phyloP scores from a whole-genome alignment of 2,329 filamentous ascomycete genomes.

The Penicillium sp. region DNA sequence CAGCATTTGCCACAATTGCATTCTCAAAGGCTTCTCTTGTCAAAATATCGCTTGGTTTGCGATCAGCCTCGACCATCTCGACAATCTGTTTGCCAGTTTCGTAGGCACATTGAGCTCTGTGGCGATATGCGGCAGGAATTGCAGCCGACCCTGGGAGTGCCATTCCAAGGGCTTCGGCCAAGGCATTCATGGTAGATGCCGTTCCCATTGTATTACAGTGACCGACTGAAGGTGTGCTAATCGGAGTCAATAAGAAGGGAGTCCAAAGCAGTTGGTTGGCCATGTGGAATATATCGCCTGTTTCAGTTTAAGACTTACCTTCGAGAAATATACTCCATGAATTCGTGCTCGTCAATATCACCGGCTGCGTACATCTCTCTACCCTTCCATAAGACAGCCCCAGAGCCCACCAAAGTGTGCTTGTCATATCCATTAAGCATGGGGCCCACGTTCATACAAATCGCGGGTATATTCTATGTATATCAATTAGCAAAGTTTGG shows the following conservation, averaged over 20 bases:
- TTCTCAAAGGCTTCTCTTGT: constrained; percentile 62
- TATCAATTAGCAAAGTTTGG: not conserved
- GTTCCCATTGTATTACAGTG: constrained; percentile 62
- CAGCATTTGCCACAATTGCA: constrained; percentile 58
- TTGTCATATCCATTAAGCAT: constrained; percentile 57
- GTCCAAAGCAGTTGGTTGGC: not conserved
- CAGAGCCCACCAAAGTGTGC: constrained; percentile 49
- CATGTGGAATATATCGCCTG: not conserved
- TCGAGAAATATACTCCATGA: constrained; percentile 52
- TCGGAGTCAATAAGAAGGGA: not conserved
- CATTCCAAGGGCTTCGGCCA: constrained; percentile 59
- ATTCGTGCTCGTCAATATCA: constrained; percentile 49
- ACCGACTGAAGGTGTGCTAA: constrained; percentile 51
- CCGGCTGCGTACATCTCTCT: constrained; percentile 54
- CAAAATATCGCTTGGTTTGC: constrained; percentile 60
- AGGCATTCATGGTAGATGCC: constrained; percentile 58
- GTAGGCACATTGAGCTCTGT: constrained; percentile 54
- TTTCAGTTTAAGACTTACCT: constrained; percentile 32
- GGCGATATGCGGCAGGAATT: constrained; percentile 57
- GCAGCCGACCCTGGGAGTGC: constrained; percentile 56
- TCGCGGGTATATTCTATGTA: constrained; percentile 54
- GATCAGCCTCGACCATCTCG: constrained; percentile 54
- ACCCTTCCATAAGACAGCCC: constrained; percentile 55
- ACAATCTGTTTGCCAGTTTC: constrained; percentile 55
- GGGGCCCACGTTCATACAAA: constrained; percentile 58